A percentile compares a stretch with the other conserved stretches of the same genome.
These are phyloP conservation scores for Debaryomyces nepalensis DNA, from an alignment of 1,139 yeast species.

Conservation along the genomic window DNA sequence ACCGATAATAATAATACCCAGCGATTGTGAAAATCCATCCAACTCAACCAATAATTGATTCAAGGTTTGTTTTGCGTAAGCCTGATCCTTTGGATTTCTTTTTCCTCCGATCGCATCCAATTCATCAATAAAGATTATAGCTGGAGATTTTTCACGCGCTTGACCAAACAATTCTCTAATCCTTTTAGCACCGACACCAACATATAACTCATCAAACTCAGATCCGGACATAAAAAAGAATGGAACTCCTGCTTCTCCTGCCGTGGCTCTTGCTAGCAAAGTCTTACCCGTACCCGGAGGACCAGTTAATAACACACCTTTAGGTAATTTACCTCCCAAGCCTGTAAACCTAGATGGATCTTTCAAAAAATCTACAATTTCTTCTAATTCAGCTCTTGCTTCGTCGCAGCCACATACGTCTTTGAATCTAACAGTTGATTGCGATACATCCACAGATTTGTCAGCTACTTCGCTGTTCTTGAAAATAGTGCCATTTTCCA, in stretches of 20 bases:
- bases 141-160: slow-evolving; percentile 95
- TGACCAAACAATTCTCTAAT: slow-evolving; percentile 91
- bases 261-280: slow-evolving; percentile 94
- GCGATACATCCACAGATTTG: slow-evolving; percentile 79
- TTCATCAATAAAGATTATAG: slow-evolving; percentile 95
- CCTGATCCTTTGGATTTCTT: slow-evolving; percentile 96
- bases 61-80: slow-evolving; percentile 95
- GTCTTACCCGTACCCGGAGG: slow-evolving; percentile 99
- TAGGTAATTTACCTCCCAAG: slow-evolving; percentile 95
- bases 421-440: slow-evolving; percentile 83
- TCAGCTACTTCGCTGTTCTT: slow-evolving; percentile 78
- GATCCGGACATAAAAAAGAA: slow-evolving; percentile 98
- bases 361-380: slow-evolving; percentile 92
- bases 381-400: slow-evolving; percentile 96
- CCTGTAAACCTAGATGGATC: slow-evolving; percentile 97
- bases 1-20: slow-evolving; percentile 94
- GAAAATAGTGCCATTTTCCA: slow-evolving; percentile 84
- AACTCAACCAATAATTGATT: slow-evolving; percentile 94
- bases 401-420: slow-evolving; percentile 99
- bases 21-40: slow-evolving; percentile 93
- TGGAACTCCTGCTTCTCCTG: slow-evolving; percentile 99
- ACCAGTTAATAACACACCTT: slow-evolving; percentile 95
- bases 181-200: slow-evolving; percentile 98
- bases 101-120: slow-evolving; percentile 98
- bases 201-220: slow-evolving; percentile 96